Conservation (phyloP, 2,329 filamentous ascomycete species). For the Pezicula neosporulosa region DNA sequence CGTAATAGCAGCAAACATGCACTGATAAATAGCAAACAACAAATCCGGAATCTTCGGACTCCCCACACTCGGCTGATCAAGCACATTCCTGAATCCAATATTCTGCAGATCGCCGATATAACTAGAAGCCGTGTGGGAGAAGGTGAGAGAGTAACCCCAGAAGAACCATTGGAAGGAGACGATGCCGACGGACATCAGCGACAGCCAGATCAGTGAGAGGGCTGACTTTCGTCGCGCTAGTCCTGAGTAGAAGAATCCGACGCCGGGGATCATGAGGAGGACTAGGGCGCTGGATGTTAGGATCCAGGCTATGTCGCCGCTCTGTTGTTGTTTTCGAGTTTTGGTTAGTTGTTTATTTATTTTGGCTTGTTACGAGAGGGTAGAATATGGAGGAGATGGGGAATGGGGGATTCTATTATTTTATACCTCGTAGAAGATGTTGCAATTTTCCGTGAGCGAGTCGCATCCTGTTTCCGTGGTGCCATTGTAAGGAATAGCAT, state of each 20-base stretch:
- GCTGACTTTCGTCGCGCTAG: constrained; percentile 86
- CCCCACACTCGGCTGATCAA: constrained; percentile 70
- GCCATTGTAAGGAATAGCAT: constrained; percentile 43
- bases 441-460: constrained; percentile 62
- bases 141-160: constrained; percentile 20
- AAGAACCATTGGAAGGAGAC: constrained; percentile 64
- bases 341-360: background rate
- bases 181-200: constrained; percentile 77
- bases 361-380: too few species aligned
- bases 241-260: constrained; percentile 88
- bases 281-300: constrained; percentile 77
- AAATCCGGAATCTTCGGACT: constrained; percentile 74
- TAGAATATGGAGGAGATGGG: background rate
- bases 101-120: constrained; percentile 78
- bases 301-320: constrained; percentile 74
- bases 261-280: constrained; percentile 85
- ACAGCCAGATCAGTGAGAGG: constrained; percentile 83
- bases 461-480: constrained; percentile 54
- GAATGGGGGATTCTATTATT: background rate
- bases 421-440: constrained; percentile 46
- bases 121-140: constrained; percentile 10
- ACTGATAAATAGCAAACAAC: constrained; percentile 83
- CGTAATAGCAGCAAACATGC: constrained; percentile 83
- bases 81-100: constrained; percentile 71
- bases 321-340: background rate